Evolutionary conservation across 768 basidiomycete species (phyloP).

Genomic region (Lactarius vividus): DNA sequence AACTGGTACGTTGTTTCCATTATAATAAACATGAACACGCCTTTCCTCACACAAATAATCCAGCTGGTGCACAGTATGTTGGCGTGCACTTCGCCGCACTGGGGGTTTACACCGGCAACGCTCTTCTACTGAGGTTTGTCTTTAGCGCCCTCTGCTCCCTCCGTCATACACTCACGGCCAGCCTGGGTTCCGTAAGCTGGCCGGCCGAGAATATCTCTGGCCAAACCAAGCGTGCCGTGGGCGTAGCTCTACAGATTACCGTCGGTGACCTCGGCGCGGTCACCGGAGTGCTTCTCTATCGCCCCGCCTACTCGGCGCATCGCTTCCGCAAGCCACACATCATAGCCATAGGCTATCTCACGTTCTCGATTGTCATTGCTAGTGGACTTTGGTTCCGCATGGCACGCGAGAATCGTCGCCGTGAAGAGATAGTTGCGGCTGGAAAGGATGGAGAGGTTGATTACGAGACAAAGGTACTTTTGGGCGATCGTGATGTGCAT

Average conservation of each 20-base stretch:
- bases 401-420: constrained; percentile 48
- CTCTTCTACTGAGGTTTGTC: constrained; percentile 50
- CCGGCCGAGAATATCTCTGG: constrained; percentile 66
- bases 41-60: neutral
- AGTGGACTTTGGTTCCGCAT: constrained; percentile 48
- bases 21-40: neutral
- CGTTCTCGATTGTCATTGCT: constrained; percentile 46
- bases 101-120: constrained; percentile 57
- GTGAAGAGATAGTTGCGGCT: constrained; percentile 34
- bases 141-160: neutral
- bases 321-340: constrained; percentile 54
- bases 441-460: constrained; percentile 25
- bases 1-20: constrained; percentile 38
- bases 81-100: constrained; percentile 55
- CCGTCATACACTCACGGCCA: neutral
- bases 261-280: constrained; percentile 62
- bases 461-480: constrained; percentile 28
- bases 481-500: constrained; percentile 34
- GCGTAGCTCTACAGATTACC: constrained; percentile 61
- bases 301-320: constrained; percentile 46
- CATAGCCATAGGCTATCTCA: constrained; percentile 57
- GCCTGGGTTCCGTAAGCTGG: constrained; percentile 37
- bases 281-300: constrained; percentile 55
- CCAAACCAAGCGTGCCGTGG: constrained; percentile 63
- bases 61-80: constrained; percentile 54